phyloP scores from a whole-genome alignment of 108 stramenopile genomes.

The Discostella stelligeroides region DNA sequence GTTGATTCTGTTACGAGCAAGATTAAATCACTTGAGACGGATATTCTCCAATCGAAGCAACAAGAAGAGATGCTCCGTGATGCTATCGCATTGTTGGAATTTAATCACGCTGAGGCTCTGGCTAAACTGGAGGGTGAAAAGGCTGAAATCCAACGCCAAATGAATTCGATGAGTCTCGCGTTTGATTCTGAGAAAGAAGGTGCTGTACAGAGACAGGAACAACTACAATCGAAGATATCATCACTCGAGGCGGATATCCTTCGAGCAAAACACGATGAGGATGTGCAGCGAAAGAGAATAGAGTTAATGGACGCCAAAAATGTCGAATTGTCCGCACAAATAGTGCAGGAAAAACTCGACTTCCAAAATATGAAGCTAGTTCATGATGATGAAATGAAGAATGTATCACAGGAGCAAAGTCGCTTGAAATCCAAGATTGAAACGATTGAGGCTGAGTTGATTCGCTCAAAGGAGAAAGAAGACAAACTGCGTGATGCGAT shows the following conservation, averaged over 20 bases:
- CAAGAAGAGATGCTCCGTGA: slow-evolving; percentile 5
- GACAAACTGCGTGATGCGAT: slow-evolving; percentile 6
- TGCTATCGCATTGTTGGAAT: slow-evolving; percentile 1
- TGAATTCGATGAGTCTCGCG: neutral
- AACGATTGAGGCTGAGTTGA: neutral
- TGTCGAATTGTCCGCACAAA: neutral
- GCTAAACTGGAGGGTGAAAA: neutral
- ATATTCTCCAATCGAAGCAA: neutral
- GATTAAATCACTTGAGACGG: neutral
- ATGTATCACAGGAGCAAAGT: neutral
- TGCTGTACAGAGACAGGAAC: neutral
- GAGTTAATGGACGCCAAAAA: neutral
- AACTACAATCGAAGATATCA: slow-evolving; percentile 4
- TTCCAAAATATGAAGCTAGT: too few relatives aligned
- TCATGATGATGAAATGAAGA: too few relatives aligned
- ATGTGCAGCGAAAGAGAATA: neutral
- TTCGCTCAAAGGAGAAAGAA: neutral
- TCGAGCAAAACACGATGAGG: neutral
- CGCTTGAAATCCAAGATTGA: neutral
- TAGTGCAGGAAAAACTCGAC: too few relatives aligned
- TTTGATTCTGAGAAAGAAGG: neutral
- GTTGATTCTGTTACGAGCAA: too few relatives aligned
- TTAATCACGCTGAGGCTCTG: slow-evolving; percentile 6
- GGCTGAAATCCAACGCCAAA: neutral
- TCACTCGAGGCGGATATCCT: slow-evolving; percentile 1